Evolutionary conservation across 164 flowering plant species (phyloP).

Genomic region (Akebia trifoliata): DNA sequence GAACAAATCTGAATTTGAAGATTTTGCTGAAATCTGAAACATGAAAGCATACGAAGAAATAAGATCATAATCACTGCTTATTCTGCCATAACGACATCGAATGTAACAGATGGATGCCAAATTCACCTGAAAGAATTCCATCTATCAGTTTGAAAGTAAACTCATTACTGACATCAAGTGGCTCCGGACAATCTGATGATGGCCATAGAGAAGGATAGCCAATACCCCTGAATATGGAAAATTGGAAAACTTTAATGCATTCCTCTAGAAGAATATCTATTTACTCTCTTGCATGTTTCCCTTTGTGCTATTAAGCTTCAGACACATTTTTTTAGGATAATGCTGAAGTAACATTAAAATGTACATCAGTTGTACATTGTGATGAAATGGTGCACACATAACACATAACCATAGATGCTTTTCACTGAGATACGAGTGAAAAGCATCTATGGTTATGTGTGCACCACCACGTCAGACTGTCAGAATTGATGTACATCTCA

Average conservation of each 20-base stretch:
- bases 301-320: not conserved
- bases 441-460: no score
- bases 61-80: not conserved
- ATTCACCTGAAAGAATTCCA: slow-evolving; percentile 81
- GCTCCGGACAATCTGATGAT: slow-evolving; percentile 62
- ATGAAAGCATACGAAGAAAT: not conserved
- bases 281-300: not conserved
- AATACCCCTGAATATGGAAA: slow-evolving; percentile 52
- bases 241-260: not conserved
- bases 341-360: no score
- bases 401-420: no score
- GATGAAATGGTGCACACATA: no score
- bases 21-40: slow-evolving; percentile 84
- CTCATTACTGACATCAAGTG: slow-evolving; percentile 93
- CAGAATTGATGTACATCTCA: no score
- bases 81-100: not conserved
- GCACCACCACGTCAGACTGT: no score
- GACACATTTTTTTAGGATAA: no score
- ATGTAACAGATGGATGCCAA: not conserved
- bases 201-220: slow-evolving; percentile 91
- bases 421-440: no score
- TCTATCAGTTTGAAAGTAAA: slow-evolving; percentile 81
- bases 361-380: no score
- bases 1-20: slow-evolving; percentile 75
- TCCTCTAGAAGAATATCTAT: no score